Evolutionary conservation across 2,329 filamentous ascomycete genomes (phyloP).

Genomic region (Sclerotinia glacialis): DNA sequence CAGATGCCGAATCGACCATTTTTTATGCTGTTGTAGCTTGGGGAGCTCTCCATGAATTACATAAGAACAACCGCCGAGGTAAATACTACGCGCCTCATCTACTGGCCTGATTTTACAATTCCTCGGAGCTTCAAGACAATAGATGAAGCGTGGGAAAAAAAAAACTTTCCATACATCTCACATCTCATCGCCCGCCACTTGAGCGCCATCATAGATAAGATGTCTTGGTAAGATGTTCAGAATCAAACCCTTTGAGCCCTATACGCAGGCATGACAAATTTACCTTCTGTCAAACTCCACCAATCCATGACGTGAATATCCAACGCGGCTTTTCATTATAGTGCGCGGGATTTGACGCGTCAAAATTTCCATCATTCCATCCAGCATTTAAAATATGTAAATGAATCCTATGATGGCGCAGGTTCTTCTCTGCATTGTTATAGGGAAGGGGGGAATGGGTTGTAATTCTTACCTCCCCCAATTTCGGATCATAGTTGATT

Average conservation of each 20-base stretch:
- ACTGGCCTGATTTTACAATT: neutral
- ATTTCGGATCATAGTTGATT: conserved; percentile 5
- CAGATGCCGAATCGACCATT: conserved; percentile 26
- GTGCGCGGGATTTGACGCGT: conserved; percentile 3
- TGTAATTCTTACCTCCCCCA: conserved; percentile 4
- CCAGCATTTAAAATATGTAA: conserved; percentile 3
- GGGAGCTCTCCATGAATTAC: conserved; percentile 26
- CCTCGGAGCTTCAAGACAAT: conserved; percentile 4
- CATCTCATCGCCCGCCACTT: neutral
- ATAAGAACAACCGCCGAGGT: neutral
- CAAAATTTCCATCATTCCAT: conserved; percentile 4
- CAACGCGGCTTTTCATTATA: neutral
- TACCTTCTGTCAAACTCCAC: neutral
- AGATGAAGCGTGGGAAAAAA: conserved; percentile 4
- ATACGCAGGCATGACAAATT: neutral
- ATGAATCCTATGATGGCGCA: neutral
- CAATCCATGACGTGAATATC: neutral
- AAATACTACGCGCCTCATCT: neutral
- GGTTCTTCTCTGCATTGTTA: neutral
- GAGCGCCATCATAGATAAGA: neutral
- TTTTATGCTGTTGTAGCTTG: conserved; percentile 28
- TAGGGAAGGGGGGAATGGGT: neutral
- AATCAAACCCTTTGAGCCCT: neutral
- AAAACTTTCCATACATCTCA: neutral
- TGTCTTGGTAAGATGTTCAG: neutral